Base-by-base conservation (phyloP, 2,329 filamentous ascomycete species). In the Ophiosphaerella korrae region DNA sequence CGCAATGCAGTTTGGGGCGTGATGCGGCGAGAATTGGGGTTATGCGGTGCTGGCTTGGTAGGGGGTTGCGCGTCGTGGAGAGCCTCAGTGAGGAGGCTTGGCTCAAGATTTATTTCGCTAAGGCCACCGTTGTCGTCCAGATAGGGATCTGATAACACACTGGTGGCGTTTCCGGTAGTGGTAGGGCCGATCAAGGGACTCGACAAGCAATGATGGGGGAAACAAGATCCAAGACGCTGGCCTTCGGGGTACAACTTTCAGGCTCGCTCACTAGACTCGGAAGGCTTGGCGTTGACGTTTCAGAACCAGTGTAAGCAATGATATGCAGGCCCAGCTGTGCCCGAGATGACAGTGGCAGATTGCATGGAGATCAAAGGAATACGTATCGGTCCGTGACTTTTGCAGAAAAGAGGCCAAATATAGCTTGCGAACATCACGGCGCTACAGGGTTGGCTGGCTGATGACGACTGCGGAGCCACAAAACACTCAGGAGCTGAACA, bases 31-130 rank as follows among this genome's bases (percentile, higher is more conserved):
- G 52, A 46, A 46, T 48, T 50, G 47, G 40, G 42, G 24, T 39
- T 53, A 44, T 53, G 40, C 45, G 35, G 45, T 40, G 48, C 49
- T 36, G 49, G 57, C 48, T 50, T 33, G 49, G 57, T 49, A 49
- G 57, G 45, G 52, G 51, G 49, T 58, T 58, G 58, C 62, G 60
- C 58, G 63, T 62, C 50, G 47, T 55, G 44, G 49, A 52, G 50
- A 52, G 45, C 50, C 48, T 56, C 55, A 45, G 54, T 53, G 41
- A 50, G 36, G 50, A 55, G 61, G 53, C 63, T 71, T 68, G 67
- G 64, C 65, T 58, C 42, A 45, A 53, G 61, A 58, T 60, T 64
- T 61, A 63, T 64, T 62, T 66, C 63, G 69, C 64, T 68, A 71
- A 68, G 67, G 59, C 62, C 64, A 69, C 66, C 60, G 66, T 70